phyloP scores from a whole-genome alignment of 768 basidiomycete genomes.

The Suillus decipiens region DNA sequence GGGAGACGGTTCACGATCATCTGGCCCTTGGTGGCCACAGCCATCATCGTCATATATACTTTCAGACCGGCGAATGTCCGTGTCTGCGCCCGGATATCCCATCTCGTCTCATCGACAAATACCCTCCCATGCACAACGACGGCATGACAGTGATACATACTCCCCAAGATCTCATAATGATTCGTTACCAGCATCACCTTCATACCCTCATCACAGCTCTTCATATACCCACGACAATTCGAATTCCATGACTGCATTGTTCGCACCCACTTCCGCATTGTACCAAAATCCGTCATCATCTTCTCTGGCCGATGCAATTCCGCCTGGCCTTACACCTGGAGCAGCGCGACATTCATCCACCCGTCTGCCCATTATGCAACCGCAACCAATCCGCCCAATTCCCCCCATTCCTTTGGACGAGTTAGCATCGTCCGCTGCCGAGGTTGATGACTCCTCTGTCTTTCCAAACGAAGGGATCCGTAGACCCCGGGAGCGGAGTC shows the following conservation, averaged over 20 bases:
- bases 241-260: slow-evolving; percentile 20
- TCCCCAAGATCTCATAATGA: slow-evolving; percentile 14
- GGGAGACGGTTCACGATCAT: slow-evolving; percentile 24
- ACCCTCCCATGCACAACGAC: slow-evolving; percentile 15
- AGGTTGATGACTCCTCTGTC: slow-evolving; percentile 10
- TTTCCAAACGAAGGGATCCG: slow-evolving; percentile 4
- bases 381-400: slow-evolving; percentile 36
- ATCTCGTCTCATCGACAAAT: slow-evolving; percentile 24
- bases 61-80: slow-evolving; percentile 31
- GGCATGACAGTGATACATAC: slow-evolving; percentile 21
- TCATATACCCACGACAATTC: slow-evolving; percentile 26
- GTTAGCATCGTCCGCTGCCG: slow-evolving; percentile 25
- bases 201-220: slow-evolving; percentile 22
- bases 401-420: slow-evolving; percentile 35
- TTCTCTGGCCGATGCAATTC: slow-evolving; percentile 30
- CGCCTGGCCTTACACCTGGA: slow-evolving; percentile 17
- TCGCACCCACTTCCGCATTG: slow-evolving; percentile 22
- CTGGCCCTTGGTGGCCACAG: slow-evolving; percentile 13
- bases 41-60: slow-evolving; percentile 13
- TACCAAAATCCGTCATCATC: slow-evolving; percentile 27
- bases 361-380: slow-evolving; percentile 32
- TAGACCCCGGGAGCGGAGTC: slow-evolving; percentile 13
- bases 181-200: slow-evolving; percentile 11
- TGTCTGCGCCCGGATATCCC: slow-evolving; percentile 34
- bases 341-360: slow-evolving; percentile 17